Evolutionary conservation across 1,284 basidiomycete genomes (phyloP), one percentile per base, ranked within the genome.

Genomic region (Malassezia equina): DNA sequence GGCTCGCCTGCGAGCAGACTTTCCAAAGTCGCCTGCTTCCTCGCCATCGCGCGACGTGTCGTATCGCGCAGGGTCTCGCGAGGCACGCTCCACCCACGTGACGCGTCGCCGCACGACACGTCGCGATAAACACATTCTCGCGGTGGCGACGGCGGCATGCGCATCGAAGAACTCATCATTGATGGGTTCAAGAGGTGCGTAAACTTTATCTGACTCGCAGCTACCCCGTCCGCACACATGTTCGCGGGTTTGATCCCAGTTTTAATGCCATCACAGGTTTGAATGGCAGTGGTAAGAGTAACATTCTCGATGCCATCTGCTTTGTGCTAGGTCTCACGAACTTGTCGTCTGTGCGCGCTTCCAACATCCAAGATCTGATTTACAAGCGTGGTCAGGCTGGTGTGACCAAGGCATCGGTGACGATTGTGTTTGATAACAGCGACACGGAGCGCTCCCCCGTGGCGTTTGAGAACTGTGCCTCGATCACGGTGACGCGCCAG

Each of bases 341-440:
- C 50, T 60, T 73, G 23, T 63, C 60, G 9, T 66, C 68, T 2
- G 66, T 96, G 79, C 86, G 93, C 60, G 94, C 93, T 1, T 83
- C 86, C 65, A 98, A 95, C 77, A 85, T 94, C 66, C 88, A 91
- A 76, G 94, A 99, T 75, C 83, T 98, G 63, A 96, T 98, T 59
- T 94, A 94, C 81, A 94, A 88, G 76, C 88, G 93, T 42, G 94
- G 94, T 3, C 91, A 96, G 75, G 93, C 94, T 9, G 94, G 94
- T 17, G 81, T 98, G 58, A 91, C 89, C 4, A 94, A 94, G 78
- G 94, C 94, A 0, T 93, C 89, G 59, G 94, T 99, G 2, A 96
- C 94, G 13, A 90, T 98, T 69, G 91, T 98, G 1, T 99, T 99
- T 75, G 90, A 98, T 80, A 99, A 99, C 75, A 87, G 88, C n/a